Evolutionary conservation across 2,329 filamentous ascomycete species (phyloP).

Genomic region (Epichloe coenophiala): DNA sequence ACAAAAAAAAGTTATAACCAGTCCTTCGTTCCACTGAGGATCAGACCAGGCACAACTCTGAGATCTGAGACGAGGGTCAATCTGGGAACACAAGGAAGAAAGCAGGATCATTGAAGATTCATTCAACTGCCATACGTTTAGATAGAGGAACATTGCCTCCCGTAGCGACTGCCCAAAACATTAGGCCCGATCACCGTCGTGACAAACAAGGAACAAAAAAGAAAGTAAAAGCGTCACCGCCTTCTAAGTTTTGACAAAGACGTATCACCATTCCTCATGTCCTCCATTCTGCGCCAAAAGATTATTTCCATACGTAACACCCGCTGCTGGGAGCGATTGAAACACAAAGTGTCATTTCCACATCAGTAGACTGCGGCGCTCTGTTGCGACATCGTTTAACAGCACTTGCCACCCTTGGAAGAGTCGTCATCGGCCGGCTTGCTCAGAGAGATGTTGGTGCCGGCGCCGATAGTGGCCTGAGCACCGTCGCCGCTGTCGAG

Average conservation of each 20-base stretch:
- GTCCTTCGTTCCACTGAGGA: neutral
- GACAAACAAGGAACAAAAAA: slow-evolving; percentile 26
- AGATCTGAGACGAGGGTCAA: neutral
- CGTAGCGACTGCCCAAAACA: slow-evolving; percentile 25
- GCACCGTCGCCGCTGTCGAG: slow-evolving; percentile 78
- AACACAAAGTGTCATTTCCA: slow-evolving; percentile 18
- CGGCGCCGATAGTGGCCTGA: slow-evolving; percentile 66
- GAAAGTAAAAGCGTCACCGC: slow-evolving; percentile 26
- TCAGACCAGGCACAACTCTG: neutral
- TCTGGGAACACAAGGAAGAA: neutral
- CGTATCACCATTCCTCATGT: slow-evolving; percentile 21
- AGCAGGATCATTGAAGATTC: slow-evolving; percentile 18
- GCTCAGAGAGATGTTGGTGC: slow-evolving; percentile 75
- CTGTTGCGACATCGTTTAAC: slow-evolving; percentile 35
- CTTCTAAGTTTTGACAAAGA: slow-evolving; percentile 24
- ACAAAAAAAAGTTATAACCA: too few relatives aligned
- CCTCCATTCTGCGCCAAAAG: slow-evolving; percentile 17
- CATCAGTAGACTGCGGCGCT: neutral
- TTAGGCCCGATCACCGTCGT: slow-evolving; percentile 23
- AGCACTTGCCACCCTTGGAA: slow-evolving; percentile 70
- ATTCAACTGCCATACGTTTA: slow-evolving; percentile 23
- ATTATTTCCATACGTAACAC: slow-evolving; percentile 19
- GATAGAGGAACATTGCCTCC: slow-evolving; percentile 16
- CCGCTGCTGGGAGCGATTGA: slow-evolving; percentile 20
- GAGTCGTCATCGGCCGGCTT: slow-evolving; percentile 66